These are phyloP conservation scores for Colletotrichum acutatum DNA, from an alignment of 2,329 filamentous ascomycete species.

Conservation along the genomic window DNA sequence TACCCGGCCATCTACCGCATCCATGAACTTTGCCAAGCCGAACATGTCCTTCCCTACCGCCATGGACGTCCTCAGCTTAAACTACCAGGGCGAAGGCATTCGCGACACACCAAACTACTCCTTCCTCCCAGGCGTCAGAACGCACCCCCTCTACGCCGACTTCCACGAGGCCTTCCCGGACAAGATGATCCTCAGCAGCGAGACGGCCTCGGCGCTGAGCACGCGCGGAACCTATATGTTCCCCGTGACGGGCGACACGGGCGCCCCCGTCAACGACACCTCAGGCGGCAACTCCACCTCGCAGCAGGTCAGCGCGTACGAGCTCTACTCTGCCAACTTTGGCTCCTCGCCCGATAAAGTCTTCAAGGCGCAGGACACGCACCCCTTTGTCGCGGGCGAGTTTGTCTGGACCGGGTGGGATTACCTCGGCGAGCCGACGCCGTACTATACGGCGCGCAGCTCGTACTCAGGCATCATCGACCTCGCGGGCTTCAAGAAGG, in stretches of 20 bases:
- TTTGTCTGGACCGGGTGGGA: conserved; percentile 65
- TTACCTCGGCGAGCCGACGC: conserved; percentile 62
- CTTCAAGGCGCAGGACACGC: conserved; percentile 58
- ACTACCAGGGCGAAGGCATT: conserved; percentile 66
- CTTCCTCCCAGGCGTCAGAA: conserved; percentile 43
- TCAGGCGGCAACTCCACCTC: conserved; percentile 51
- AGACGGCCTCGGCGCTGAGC: conserved; percentile 57
- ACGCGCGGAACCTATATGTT: conserved; percentile 64
- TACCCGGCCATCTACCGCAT: conserved; percentile 56
- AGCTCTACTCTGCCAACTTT: conserved; percentile 59
- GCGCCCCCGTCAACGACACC: conserved; percentile 49
- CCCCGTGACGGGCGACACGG: conserved; percentile 55
- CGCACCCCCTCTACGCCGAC: conserved; percentile 46
- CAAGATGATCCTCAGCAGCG: conserved; percentile 57
- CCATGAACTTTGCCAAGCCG: conserved; percentile 58
- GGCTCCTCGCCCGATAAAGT: conserved; percentile 65
- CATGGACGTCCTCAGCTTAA: conserved; percentile 61
- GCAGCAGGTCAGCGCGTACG: conserved; percentile 59
- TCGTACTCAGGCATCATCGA: conserved; percentile 69
- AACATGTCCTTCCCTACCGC: conserved; percentile 50
- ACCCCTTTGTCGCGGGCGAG: conserved; percentile 63
- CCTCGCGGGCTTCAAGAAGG: conserved; percentile 66
- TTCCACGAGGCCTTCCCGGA: conserved; percentile 58
- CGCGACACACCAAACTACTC: conserved; percentile 44
- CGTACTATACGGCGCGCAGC: conserved; percentile 58